phyloP scores from a whole-genome alignment of 257 asterid species.

The Orobanche coerulescens region DNA sequence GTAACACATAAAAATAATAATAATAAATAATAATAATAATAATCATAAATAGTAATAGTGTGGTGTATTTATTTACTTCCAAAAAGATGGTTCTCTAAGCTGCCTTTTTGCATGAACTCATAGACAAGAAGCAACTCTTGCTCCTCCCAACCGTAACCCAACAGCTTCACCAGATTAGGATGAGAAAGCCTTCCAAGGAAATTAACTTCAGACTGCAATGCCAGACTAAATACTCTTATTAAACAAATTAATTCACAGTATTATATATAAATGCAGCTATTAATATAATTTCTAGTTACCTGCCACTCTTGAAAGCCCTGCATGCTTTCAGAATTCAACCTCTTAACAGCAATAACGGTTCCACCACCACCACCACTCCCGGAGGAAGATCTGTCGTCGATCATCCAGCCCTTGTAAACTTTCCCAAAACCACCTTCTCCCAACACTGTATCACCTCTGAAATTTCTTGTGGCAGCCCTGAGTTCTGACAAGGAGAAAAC shows the following conservation, averaged over 20 bases:
- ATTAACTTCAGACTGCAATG: constrained; percentile 80
- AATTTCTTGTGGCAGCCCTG: constrained; percentile 58
- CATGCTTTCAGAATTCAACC: constrained; percentile 53
- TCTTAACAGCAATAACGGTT: constrained; percentile 70
- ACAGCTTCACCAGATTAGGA: constrained; percentile 70
- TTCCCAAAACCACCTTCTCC: constrained; percentile 98
- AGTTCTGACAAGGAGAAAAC: constrained; percentile 54
- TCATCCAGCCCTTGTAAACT: constrained; percentile 90
- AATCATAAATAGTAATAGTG: no score
- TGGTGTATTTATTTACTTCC: constrained; percentile 51
- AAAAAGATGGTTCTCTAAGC: constrained; percentile 92
- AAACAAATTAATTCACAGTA: no score
- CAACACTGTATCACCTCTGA: constrained; percentile 59
- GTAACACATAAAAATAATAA: not conserved
- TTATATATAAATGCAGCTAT: no score
- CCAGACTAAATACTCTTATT: no score
- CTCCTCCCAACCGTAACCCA: constrained; percentile 84
- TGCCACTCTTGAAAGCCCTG: constrained; percentile 87
- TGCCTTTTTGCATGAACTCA: constrained; percentile 89
- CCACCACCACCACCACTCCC: no score
- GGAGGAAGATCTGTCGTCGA: constrained; percentile 45
- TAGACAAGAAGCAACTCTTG: constrained; percentile 73
- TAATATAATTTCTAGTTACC: no score
- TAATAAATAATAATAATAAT: not conserved
- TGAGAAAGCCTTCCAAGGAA: constrained; percentile 80